phyloP scores from a whole-genome alignment of 805 yeast species.

The Teunomyces tritomae region DNA sequence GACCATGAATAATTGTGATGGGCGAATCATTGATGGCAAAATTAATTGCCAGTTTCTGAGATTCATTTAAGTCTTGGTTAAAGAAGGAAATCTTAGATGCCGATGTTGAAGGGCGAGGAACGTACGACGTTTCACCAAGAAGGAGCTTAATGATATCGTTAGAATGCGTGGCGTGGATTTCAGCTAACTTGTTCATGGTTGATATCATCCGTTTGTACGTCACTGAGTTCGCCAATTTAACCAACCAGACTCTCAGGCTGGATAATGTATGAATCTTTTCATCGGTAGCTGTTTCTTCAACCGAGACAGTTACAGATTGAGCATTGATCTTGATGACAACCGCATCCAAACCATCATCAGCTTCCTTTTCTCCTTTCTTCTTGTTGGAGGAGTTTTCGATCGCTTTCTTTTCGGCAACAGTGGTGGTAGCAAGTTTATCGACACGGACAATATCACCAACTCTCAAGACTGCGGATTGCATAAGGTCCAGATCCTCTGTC shows the following conservation, averaged over 20 bases:
- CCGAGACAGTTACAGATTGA: conserved; percentile 52
- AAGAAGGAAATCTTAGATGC: conserved; percentile 26
- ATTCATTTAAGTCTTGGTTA: conserved; percentile 52
- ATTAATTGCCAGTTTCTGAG: conserved; percentile 71
- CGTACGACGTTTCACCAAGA: conserved; percentile 42
- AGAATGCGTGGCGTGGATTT: conserved; percentile 36
- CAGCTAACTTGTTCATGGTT: conserved; percentile 64
- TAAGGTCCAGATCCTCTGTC: conserved; percentile 22
- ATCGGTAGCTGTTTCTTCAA: conserved; percentile 54
- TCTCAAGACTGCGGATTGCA: conserved; percentile 53
- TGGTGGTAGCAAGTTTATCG: conserved; percentile 39
- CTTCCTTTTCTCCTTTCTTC: conserved; percentile 21
- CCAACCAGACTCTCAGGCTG: conserved; percentile 59
- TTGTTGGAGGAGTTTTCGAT: conserved; percentile 20
- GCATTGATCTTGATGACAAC: conserved; percentile 58
- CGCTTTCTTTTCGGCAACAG: conserved; percentile 13
- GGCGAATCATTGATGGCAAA: conserved; percentile 59
- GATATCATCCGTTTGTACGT: conserved; percentile 79
- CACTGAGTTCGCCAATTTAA: conserved; percentile 62
- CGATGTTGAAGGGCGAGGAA: not conserved
- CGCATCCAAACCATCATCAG: conserved; percentile 47
- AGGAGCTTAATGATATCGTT: conserved; percentile 41
- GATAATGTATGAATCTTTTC: conserved; percentile 45
- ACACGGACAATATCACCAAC: conserved; percentile 77
- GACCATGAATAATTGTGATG: conserved; percentile 67